These are phyloP conservation scores for Funneliformis mosseae DNA, from an alignment of 192 early-diverging fungal species.

Conservation along the genomic window DNA sequence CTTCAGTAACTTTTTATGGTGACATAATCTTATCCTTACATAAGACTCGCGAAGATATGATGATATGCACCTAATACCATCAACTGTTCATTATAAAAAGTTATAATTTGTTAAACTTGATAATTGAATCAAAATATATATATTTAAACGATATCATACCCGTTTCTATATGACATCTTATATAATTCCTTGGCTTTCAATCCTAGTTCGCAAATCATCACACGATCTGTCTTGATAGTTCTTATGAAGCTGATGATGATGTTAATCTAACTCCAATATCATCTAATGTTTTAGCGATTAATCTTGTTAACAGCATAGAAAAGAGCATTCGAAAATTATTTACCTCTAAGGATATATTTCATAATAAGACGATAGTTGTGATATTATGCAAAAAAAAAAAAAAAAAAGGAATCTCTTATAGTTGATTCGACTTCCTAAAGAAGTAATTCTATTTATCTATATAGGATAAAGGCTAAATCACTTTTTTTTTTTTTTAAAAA, in stretches of 20 bases:
- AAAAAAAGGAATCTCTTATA: conserved; percentile 70
- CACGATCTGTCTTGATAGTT: conserved; percentile 92
- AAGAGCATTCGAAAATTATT: conserved; percentile 99
- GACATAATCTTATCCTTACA: conserved; percentile 97
- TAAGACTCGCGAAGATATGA: conserved; percentile 96
- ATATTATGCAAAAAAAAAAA: too few relatives aligned
- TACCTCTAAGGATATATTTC: conserved; percentile 70
- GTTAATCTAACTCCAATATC: conserved; percentile 98
- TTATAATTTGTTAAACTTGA: background rate
- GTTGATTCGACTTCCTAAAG: conserved; percentile 98
- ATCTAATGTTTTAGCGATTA: conserved; percentile 95
- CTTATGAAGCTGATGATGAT: conserved; percentile 94
- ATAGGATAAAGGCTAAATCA: too few relatives aligned
- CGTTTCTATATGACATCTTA: conserved; percentile 97
- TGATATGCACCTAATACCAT: conserved; percentile 92
- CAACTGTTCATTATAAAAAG: conserved; percentile 44
- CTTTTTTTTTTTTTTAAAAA: too few relatives aligned
- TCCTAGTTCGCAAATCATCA: conserved; percentile 86
- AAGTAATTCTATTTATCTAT: too few relatives aligned
- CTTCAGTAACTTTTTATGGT: conserved; percentile 94
- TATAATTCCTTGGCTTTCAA: conserved; percentile 98
- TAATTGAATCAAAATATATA: background rate
- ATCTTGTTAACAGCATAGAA: conserved; percentile 98
- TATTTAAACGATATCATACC: conserved; percentile 35
- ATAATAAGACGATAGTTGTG: background rate